These are phyloP conservation scores for Rhazya stricta DNA, from an alignment of 257 asterid genomes.

Conservation along the genomic window DNA sequence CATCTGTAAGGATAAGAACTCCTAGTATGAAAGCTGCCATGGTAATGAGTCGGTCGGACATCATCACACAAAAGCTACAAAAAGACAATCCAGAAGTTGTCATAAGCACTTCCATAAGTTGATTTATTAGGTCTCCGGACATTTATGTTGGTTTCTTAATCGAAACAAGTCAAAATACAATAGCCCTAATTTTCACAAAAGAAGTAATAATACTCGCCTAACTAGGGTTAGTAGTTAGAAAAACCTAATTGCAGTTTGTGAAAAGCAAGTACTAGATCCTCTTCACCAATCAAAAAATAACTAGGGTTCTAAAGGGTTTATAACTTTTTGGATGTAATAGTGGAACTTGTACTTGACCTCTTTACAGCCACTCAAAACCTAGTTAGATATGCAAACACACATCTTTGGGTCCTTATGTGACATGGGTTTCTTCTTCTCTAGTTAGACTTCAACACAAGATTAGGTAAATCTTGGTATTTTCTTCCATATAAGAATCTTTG, in stretches of 20 bases:
- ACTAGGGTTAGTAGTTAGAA: conserved; percentile 1
- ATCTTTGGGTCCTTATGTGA: background rate
- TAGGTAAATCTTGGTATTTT: conserved; percentile 31
- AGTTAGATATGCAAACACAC: background rate
- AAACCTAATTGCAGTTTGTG: background rate
- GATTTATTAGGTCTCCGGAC: background rate
- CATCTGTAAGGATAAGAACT: conserved; percentile 26
- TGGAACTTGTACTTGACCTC: background rate
- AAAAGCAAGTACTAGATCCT: background rate
- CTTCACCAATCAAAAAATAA: background rate
- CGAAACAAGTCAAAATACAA: background rate
- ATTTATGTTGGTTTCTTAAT: background rate
- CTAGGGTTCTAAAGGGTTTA: background rate
- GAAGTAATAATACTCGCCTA: background rate
- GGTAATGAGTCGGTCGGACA: conserved; percentile 21
- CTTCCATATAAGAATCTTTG: conserved; percentile 55
- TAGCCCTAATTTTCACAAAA: background rate
- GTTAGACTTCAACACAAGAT: conserved; percentile 18
- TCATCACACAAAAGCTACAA: conserved; percentile 28
- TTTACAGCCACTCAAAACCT: conserved; percentile 1
- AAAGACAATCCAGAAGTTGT: conserved; percentile 31
- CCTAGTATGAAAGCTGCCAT: conserved; percentile 42
- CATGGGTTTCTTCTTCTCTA: conserved; percentile 18
- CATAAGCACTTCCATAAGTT: conserved; percentile 12
- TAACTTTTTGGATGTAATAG: background rate